Conservation (phyloP, 2,329 filamentous ascomycete genomes). For the Xylariaceae sp. region DNA sequence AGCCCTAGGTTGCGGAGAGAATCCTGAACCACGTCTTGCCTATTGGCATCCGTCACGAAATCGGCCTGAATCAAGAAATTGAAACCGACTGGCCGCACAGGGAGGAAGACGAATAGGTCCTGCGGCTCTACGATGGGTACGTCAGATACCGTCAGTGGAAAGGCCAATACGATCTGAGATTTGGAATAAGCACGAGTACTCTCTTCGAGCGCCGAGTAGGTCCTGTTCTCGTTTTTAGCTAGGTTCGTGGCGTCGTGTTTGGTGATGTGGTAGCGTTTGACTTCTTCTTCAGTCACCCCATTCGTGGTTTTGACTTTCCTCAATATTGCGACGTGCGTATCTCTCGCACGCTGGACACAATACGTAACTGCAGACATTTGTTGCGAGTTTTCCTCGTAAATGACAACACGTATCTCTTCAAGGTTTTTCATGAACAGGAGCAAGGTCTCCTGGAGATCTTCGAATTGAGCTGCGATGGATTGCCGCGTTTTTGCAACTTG, state of each 20-base stretch:
- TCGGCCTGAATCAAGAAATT: conserved; percentile 49
- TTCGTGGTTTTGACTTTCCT: not conserved
- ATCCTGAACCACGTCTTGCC: conserved; percentile 38
- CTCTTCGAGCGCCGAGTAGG: conserved; percentile 26
- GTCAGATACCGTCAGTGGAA: conserved; percentile 35
- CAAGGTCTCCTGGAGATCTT: conserved; percentile 34
- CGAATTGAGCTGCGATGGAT: conserved; percentile 33
- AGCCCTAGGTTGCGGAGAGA: conserved; percentile 38
- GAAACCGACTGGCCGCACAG: conserved; percentile 40
- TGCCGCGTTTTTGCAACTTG: conserved; percentile 10
- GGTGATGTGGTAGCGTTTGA: conserved; percentile 30
- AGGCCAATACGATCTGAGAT: conserved; percentile 41
- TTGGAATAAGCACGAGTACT: conserved; percentile 18
- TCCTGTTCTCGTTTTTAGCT: conserved; percentile 33
- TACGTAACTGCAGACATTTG: conserved; percentile 10
- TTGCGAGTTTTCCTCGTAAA: conserved; percentile 23
- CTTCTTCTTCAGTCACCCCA: not conserved
- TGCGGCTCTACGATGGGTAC: conserved; percentile 37
- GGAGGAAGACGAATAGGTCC: conserved; percentile 44
- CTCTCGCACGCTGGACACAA: conserved; percentile 7
- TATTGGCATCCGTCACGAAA: conserved; percentile 43
- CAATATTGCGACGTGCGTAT: conserved; percentile 5
- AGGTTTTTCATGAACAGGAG: conserved; percentile 43
- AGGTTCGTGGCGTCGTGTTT: conserved; percentile 27
- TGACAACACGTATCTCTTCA: conserved; percentile 27